Conservation (phyloP, 805 yeast genomes). For the Debaryomyces castellii region DNA sequence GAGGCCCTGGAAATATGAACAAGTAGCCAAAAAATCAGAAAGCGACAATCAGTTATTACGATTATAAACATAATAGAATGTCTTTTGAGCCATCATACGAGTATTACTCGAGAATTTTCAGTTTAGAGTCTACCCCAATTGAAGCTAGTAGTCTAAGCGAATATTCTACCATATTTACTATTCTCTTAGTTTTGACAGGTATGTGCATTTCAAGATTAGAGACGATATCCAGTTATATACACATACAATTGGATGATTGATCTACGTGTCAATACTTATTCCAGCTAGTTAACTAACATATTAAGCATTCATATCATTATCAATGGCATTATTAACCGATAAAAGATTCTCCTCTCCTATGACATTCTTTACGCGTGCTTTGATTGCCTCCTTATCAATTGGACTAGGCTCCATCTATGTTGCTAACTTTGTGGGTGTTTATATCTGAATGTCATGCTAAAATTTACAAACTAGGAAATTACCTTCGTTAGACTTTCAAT, state of each 20-base stretch:
- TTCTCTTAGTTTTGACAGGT: conserved; percentile 24
- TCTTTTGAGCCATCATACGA: conserved; percentile 28
- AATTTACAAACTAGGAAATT: not conserved
- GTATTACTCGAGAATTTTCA: conserved; percentile 20
- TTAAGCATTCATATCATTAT: conserved; percentile 28
- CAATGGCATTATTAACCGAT: conserved; percentile 28
- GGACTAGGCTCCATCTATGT: conserved; percentile 37
- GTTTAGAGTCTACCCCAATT: conserved; percentile 21
- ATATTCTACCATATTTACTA: conserved; percentile 17
- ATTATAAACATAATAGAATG: conserved; percentile 1
- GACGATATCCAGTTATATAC: not conserved
- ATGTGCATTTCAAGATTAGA: conserved; percentile 7
- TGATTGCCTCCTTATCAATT: conserved; percentile 36
- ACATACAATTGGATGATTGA: not conserved
- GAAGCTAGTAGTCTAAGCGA: conserved; percentile 16
- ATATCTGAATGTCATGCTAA: conserved; percentile 19
- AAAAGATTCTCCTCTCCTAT: conserved; percentile 22
- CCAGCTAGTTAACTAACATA: conserved; percentile 14
- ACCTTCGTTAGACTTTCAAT: not conserved
- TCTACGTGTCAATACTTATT: too few relatives aligned
- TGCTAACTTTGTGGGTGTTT: conserved; percentile 44
- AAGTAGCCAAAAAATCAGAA: not conserved
- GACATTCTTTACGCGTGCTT: conserved; percentile 26
- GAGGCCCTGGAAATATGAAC: not conserved
- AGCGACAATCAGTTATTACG: not conserved